Evolutionary conservation across 192 early-diverging fungal species (phyloP).

Genomic region (Coemansia sp.): DNA sequence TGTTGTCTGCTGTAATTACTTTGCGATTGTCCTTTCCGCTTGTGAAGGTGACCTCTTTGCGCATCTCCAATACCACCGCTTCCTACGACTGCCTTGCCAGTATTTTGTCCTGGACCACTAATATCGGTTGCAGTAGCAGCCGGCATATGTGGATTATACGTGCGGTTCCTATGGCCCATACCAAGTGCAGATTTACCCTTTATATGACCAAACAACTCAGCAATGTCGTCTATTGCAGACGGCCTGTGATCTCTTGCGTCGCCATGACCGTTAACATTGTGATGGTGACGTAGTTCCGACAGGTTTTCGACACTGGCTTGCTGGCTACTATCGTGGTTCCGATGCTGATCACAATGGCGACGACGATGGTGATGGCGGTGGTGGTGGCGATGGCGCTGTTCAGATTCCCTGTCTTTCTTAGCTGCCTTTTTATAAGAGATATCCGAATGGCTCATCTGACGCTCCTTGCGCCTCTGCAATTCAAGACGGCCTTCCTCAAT

Average conservation of each 20-base stretch:
- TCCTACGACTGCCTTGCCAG: neutral
- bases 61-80: neutral
- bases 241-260: neutral
- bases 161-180: neutral
- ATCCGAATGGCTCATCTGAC: conserved; percentile 28
- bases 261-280: neutral
- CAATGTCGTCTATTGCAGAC: conserved; percentile 36
- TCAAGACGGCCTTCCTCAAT: conserved; percentile 20
- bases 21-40: neutral
- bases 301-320: neutral
- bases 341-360: neutral
- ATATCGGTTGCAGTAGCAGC: conserved; percentile 9
- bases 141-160: conserved; percentile 1
- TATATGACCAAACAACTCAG: conserved; percentile 21
- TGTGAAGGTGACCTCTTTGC: neutral
- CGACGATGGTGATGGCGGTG: conserved; percentile 16
- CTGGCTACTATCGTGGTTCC: neutral
- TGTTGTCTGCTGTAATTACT: neutral
- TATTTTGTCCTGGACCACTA: neutral
- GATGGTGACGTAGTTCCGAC: neutral
- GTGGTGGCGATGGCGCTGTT: conserved; percentile 6
- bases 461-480: conserved; percentile 32
- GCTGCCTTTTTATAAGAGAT: conserved; percentile 9
- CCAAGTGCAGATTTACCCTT: neutral
- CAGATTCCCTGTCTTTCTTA: neutral